Evolutionary conservation across 345 rosid species (phyloP).

Genomic region (Carallia brachiata): DNA sequence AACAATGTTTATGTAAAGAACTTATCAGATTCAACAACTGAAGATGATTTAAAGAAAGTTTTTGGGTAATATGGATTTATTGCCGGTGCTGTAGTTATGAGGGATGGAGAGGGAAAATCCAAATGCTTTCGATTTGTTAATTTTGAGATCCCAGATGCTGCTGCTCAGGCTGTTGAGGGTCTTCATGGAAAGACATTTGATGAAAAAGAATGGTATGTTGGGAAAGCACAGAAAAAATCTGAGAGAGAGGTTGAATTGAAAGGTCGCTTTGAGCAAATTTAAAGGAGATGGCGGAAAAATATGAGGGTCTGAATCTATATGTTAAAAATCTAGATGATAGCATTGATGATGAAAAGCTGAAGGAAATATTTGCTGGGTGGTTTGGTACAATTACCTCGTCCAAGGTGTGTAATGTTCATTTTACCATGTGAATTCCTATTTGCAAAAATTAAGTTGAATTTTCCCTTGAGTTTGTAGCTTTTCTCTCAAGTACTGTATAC

Average conservation of each 20-base stretch:
- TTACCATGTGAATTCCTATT: too few species aligned
- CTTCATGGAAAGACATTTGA: constrained; percentile 22
- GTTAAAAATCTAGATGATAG: constrained; percentile 1
- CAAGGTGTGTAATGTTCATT: neutral
- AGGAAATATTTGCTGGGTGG: constrained; percentile 4
- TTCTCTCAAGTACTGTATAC: neutral
- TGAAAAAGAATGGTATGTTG: constrained; percentile 25
- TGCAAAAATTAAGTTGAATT: too few species aligned
- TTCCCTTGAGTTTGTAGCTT: too few species aligned
- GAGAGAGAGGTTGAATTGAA: constrained; percentile 21
- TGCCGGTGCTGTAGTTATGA: constrained; percentile 5
- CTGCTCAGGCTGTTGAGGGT: constrained; percentile 18
- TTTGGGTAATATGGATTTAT: constrained; percentile 11
- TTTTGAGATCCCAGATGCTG: constrained; percentile 23
- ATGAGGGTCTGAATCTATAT: constrained; percentile 8
- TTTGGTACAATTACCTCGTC: constrained; percentile 10
- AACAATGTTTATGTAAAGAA: constrained; percentile 7
- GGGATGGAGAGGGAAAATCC: constrained; percentile 10
- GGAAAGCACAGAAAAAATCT: constrained; percentile 24
- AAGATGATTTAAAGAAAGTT: constrained; percentile 8
- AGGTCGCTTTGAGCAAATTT: constrained; percentile 14
- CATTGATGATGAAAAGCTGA: constrained; percentile 9
- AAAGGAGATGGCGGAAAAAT: constrained; percentile 5
- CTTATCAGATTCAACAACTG: neutral
- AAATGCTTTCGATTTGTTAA: constrained; percentile 25